Conservation (phyloP, 2,329 filamentous ascomycete genomes). For the Didymellaceae sp. region DNA sequence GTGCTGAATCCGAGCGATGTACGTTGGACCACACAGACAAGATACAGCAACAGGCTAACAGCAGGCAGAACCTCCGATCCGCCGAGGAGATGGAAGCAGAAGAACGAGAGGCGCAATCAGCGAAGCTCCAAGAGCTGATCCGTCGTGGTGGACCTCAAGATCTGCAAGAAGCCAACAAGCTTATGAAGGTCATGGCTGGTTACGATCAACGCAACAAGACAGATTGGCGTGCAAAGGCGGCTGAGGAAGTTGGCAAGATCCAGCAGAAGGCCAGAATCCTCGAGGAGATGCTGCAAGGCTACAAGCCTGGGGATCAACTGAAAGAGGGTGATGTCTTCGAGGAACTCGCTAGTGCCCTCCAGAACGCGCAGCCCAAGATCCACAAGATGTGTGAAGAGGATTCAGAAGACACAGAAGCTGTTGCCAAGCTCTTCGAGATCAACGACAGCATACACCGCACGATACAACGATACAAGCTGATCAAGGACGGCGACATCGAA, state of each 20-base stretch:
- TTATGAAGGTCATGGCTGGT: constrained; percentile 99
- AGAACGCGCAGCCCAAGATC: constrained; percentile 96
- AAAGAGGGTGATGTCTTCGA: constrained; percentile 72
- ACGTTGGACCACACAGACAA: constrained; percentile 51
- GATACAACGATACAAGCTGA: constrained; percentile 90
- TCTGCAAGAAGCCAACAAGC: constrained; percentile 91
- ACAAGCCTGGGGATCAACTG: constrained; percentile 81
- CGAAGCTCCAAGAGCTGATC: constrained; percentile 97
- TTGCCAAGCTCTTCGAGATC: constrained; percentile 93
- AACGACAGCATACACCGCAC: constrained; percentile 99
- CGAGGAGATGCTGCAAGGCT: constrained; percentile 89
- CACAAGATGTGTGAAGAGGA: constrained; percentile 99
- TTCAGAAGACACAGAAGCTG: constrained; percentile 93
- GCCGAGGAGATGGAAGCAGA: constrained; percentile 99
- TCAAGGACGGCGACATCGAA: constrained; percentile 93
- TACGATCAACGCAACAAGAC: constrained; percentile 96
- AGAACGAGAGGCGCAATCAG: constrained; percentile 90
- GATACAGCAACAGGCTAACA: constrained; percentile 22
- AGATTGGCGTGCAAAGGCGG: constrained; percentile 96
- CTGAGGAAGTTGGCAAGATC: constrained; percentile 91
- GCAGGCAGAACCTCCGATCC: constrained; percentile 81
- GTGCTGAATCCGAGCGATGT: constrained; percentile 97
- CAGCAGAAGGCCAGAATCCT: constrained; percentile 93
- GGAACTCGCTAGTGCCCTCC: constrained; percentile 86
- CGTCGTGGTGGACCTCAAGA: constrained; percentile 90